Conservation (phyloP, 1,139 yeast genomes). For the Casaregolazyma suthepensis region DNA sequence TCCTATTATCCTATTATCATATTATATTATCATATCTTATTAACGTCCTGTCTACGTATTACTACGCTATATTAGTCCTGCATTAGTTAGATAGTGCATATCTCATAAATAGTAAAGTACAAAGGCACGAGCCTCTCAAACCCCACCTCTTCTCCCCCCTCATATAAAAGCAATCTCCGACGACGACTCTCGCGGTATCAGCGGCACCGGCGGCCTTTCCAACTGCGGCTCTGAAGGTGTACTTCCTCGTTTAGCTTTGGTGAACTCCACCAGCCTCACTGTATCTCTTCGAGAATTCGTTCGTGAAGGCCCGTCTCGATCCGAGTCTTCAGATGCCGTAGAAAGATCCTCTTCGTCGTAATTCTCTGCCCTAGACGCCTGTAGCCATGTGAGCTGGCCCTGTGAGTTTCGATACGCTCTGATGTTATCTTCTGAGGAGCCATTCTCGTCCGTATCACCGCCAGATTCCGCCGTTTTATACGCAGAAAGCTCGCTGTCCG, state of each 20-base stretch:
- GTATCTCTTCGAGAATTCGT: slow-evolving; percentile 17
- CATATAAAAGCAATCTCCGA: background rate
- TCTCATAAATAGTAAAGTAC: background rate
- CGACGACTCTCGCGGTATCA: background rate
- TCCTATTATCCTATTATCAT: background rate
- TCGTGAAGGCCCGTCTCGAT: background rate
- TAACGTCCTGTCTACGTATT: no score
- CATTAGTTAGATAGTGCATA: background rate
- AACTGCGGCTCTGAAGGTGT: slow-evolving; percentile 1
- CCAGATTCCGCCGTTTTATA: slow-evolving; percentile 25
- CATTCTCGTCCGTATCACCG: slow-evolving; percentile 16
- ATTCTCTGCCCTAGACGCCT: slow-evolving; percentile 15
- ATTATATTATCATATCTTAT: background rate
- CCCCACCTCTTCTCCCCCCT: background rate
- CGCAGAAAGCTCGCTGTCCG: slow-evolving; percentile 7
- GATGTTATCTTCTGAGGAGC: slow-evolving; percentile 22
- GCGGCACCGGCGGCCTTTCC: background rate
- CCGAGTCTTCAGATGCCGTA: slow-evolving; percentile 10
- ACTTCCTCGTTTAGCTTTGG: slow-evolving; percentile 32
- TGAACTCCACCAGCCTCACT: slow-evolving; percentile 50
- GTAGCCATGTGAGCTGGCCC: slow-evolving; percentile 32
- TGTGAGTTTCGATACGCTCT: slow-evolving; percentile 30
- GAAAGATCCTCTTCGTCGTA: slow-evolving; percentile 10
- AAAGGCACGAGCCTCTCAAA: no score
- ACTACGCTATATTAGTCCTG: no score